Evolutionary conservation across 1,284 basidiomycete species (phyloP), one percentile per base, ranked within the genome.

Genomic region (Ceratobasidium sp.): DNA sequence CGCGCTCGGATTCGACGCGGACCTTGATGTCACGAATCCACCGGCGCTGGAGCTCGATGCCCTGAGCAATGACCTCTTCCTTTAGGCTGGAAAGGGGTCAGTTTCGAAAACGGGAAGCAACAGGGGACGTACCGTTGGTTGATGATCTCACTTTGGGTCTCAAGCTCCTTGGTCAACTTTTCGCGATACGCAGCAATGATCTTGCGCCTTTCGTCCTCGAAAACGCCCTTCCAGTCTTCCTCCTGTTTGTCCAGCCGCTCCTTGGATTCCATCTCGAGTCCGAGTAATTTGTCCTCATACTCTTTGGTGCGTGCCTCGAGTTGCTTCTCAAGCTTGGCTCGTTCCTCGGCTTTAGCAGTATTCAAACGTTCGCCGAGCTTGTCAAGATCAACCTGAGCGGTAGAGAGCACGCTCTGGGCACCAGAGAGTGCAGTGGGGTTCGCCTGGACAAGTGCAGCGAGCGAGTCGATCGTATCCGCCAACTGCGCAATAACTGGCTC

Each of bases 21-120:
- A 94, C 85, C 82, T 98, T 97, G 84, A 99, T 91, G 68, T 98
- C 94, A 52, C 93, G 88, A 70, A 98, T 92, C 96, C 96, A 99
- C 72, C 93, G 86, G 60, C 95, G 88, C 79, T 99, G 96, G 52
- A 98, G 87, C 81, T 98, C 96, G 74, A 99, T 94, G 25, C 96
- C 96, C 78, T 98, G 96, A 3, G 94, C 91, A 54, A 98, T 86
- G 70, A 99, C 94, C 78, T 97, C 96, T 77, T 97, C 93, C 77
- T 91, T 93, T 72, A 99, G 84, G 53, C 95, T 95, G 72, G 3
- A 13, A 13, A 56, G 4, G n/a, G 17, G 6, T 7, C 15, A 31
- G 8, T 34, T 40, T 22, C 29, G 17, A 42, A 43, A 10, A 42
- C 5, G 8, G 40, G 35, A 45, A 35, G 17, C 40, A 56, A 29